Evolutionary conservation across 129 eudicot species (phyloP).

Genomic region (Silybum marianum): DNA sequence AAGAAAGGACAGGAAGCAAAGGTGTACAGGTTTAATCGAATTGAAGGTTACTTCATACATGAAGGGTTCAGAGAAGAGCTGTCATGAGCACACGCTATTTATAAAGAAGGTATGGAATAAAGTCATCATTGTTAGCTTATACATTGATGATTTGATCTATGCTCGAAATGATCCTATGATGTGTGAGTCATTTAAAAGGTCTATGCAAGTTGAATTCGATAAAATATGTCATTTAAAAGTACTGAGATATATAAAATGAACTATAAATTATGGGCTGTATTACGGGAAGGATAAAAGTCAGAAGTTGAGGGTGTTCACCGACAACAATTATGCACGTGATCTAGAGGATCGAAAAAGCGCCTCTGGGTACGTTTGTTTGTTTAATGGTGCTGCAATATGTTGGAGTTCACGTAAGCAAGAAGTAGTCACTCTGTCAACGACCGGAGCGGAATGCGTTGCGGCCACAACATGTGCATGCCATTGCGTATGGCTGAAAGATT

Average conservation of each 20-base stretch:
- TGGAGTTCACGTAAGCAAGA: conserved; percentile 15
- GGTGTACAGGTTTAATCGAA: background rate
- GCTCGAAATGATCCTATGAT: background rate
- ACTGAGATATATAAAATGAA: background rate
- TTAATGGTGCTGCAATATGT: background rate
- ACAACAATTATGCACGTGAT: conserved; percentile 9
- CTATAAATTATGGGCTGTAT: background rate
- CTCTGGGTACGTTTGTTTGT: conserved; percentile 3
- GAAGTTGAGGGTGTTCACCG: background rate
- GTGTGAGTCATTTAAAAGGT: background rate
- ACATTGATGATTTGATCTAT: conserved; percentile 8
- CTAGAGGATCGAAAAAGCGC: conserved; percentile 10
- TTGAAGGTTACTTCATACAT: background rate
- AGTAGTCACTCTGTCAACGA: background rate
- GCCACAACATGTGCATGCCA: too few relatives aligned
- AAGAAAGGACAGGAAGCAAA: background rate
- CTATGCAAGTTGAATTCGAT: background rate
- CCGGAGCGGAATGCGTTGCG: too few relatives aligned
- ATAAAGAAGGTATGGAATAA: background rate
- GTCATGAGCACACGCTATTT: conserved; percentile 1
- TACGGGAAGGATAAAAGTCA: background rate
- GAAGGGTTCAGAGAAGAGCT: background rate
- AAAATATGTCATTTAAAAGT: too few relatives aligned
- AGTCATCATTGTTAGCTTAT: background rate
- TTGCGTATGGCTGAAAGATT: conserved; percentile 9